Conservation (phyloP, 495 filamentous ascomycete genomes). For the Penicillium desertorum region DNA sequence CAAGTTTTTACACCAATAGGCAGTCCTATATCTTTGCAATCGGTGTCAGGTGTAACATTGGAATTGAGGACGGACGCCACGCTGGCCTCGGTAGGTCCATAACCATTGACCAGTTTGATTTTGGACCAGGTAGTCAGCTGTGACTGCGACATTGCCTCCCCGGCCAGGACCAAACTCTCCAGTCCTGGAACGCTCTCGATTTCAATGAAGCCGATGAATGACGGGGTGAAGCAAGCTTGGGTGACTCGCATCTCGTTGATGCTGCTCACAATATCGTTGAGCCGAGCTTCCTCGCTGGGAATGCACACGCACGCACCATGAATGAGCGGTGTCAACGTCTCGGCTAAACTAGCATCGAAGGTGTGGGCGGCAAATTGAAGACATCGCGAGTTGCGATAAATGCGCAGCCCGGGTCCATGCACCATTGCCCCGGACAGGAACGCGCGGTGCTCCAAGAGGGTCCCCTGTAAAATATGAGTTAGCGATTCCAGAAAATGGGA, state of each 20-base stretch:
- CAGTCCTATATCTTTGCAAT: conserved; percentile 48
- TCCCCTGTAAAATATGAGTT: conserved; percentile 32
- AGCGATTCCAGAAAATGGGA: neutral
- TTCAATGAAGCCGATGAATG: conserved; percentile 48
- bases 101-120: conserved; percentile 57
- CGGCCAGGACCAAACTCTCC: conserved; percentile 46
- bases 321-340: conserved; percentile 45
- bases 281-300: conserved; percentile 51
- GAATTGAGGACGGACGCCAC: conserved; percentile 42
- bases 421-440: conserved; percentile 43
- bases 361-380: conserved; percentile 56
- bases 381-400: conserved; percentile 32
- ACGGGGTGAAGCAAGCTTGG: conserved; percentile 52
- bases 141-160: conserved; percentile 56
- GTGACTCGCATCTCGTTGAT: conserved; percentile 50
- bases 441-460: conserved; percentile 49
- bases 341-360: conserved; percentile 50
- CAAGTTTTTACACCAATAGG: conserved; percentile 43
- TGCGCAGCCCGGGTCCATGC: conserved; percentile 42
- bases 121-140: conserved; percentile 55
- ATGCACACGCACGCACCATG: conserved; percentile 48
- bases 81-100: conserved; percentile 55
- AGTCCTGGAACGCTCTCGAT: conserved; percentile 48
- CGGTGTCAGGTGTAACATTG: conserved; percentile 32
- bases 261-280: conserved; percentile 46